These are phyloP conservation scores for Favolaschia claudopus DNA, from an alignment of 768 basidiomycete species.

Conservation along the genomic window DNA sequence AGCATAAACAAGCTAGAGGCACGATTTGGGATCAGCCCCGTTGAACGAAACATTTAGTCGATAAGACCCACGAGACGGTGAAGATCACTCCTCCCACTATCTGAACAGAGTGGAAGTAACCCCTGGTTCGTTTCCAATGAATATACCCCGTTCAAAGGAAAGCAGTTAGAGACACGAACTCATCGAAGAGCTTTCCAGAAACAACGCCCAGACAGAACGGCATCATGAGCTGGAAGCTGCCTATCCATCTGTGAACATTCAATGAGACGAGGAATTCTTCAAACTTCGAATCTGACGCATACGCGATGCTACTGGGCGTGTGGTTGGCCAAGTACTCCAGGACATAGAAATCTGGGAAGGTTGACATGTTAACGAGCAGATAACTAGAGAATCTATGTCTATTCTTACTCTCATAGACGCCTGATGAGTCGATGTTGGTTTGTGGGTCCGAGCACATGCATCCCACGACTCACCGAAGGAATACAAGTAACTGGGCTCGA, in stretches of 20 bases:
- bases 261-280: neutral
- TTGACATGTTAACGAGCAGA: neutral
- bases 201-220: conserved; percentile 30
- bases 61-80: conserved; percentile 25
- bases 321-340: conserved; percentile 14
- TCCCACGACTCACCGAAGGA: too few species aligned
- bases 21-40: conserved; percentile 13
- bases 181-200: conserved; percentile 32
- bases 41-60: too few species aligned
- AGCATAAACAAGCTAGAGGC: conserved; percentile 47
- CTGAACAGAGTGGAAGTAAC: conserved; percentile 24
- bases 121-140: too few species aligned
- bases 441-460: too few species aligned
- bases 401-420: conserved; percentile 11
- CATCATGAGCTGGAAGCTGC: conserved; percentile 33
- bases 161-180: too few species aligned
- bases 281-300: neutral
- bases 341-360: conserved; percentile 7
- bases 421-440: too few species aligned
- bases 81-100: conserved; percentile 26
- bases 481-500: neutral
- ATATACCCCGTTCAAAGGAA: too few species aligned
- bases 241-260: conserved; percentile 31
- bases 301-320: conserved; percentile 21
- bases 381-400: neutral